phyloP scores from a whole-genome alignment of 177 flowering plant genomes.

The Vitis hybrid region DNA sequence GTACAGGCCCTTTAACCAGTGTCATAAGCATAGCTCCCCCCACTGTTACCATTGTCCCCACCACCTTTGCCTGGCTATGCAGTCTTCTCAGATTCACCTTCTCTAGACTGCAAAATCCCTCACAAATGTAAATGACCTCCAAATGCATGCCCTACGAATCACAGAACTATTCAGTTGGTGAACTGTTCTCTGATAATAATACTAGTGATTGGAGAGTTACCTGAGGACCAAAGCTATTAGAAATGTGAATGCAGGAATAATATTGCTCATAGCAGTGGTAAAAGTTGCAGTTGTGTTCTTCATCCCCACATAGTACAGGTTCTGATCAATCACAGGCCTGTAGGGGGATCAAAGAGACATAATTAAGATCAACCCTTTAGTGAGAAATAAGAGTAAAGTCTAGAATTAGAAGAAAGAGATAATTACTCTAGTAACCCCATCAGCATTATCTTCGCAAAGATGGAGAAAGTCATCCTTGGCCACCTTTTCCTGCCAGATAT shows the following conservation, averaged over 20 bases:
- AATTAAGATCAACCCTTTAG: not conserved
- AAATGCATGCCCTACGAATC: too few species aligned
- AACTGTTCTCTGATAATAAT: too few species aligned
- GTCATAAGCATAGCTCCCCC: slow-evolving; percentile 73
- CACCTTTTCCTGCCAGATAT: slow-evolving; percentile 7
- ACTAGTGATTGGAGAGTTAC: slow-evolving; percentile 15
- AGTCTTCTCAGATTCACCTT: slow-evolving; percentile 35
- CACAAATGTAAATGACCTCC: not conserved
- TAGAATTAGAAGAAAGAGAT: not conserved
- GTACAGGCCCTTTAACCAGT: slow-evolving; percentile 38
- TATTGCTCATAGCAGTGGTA: slow-evolving; percentile 46
- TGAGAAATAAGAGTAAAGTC: not conserved
- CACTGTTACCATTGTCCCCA: slow-evolving; percentile 48
- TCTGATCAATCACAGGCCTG: slow-evolving; percentile 64
- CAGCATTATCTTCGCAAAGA: slow-evolving; percentile 18
- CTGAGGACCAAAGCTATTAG: slow-evolving; percentile 46
- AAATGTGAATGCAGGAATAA: slow-evolving; percentile 59
- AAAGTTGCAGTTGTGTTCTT: slow-evolving; percentile 55
- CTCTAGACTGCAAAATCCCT: slow-evolving; percentile 40
- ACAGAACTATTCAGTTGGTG: too few species aligned
- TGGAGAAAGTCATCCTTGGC: slow-evolving; percentile 30
- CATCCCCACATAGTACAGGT: slow-evolving; percentile 55
- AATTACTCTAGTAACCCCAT: slow-evolving; percentile 28
- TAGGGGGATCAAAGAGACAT: not conserved
- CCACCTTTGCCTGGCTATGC: slow-evolving; percentile 55